phyloP scores from a whole-genome alignment of 2,329 filamentous ascomycete species.

The Colletotrichum ledebouriae region DNA sequence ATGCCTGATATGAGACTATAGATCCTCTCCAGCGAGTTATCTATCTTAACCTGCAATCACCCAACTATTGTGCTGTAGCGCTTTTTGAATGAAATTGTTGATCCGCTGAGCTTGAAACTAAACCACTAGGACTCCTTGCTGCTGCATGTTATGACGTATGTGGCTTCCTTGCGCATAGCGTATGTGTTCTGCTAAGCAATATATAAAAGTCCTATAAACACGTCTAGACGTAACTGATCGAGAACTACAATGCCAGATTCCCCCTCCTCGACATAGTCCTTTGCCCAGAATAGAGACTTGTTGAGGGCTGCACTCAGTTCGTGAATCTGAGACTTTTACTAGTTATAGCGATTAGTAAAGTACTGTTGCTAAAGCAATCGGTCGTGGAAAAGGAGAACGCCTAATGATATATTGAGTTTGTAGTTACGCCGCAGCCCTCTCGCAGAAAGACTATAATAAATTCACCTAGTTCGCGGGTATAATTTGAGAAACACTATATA shows the following conservation, averaged over 20 bases:
- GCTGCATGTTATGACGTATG: constrained; percentile 57
- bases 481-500: too few relatives aligned
- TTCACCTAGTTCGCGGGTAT: too few relatives aligned
- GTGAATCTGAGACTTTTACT: constrained; percentile 55
- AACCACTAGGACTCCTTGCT: constrained; percentile 63
- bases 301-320: constrained; percentile 50
- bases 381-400: constrained; percentile 56
- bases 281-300: constrained; percentile 54
- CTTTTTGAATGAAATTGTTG: constrained; percentile 54
- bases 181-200: constrained; percentile 59
- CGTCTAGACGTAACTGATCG: constrained; percentile 54
- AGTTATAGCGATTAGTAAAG: constrained; percentile 53
- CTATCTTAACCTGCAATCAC: constrained; percentile 44
- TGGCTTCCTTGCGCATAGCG: constrained; percentile 54
- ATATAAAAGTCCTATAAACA: constrained; percentile 56
- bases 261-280: constrained; percentile 57
- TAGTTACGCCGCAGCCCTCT: too few relatives aligned
- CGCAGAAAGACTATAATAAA: too few relatives aligned
- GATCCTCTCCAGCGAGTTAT: constrained; percentile 43
- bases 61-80: constrained; percentile 58
- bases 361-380: constrained; percentile 53
- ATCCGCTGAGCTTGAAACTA: constrained; percentile 55
- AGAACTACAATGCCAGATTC: constrained; percentile 58
- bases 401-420: too few relatives aligned
- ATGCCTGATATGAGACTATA: constrained; percentile 60